Base-by-base conservation (phyloP, 441 rosid genomes). In the Adansonia gregorii region DNA sequence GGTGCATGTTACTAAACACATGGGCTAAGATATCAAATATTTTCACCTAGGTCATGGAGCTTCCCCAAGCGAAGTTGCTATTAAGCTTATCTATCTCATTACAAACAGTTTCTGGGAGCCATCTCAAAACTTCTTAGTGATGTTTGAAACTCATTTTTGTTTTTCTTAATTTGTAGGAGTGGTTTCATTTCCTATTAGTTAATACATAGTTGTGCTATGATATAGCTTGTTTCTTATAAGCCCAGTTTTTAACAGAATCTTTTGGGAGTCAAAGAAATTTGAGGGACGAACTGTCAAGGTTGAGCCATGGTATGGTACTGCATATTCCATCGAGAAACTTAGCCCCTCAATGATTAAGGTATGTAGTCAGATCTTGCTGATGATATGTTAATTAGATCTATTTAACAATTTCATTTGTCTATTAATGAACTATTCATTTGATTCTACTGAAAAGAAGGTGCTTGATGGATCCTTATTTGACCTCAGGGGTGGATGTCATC, bases 301-400 rank as follows among this genome's bases (percentile, higher is more conserved):
- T 72, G 99, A 95, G 85, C 99, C 98, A 69, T 95, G 97, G 97
- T 95, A 92, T 81, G 88, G 88, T 80, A 95, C 99, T 74, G 86
- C 93, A 65, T 92, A 90, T 84, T 87, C 90, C 61, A 51, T 90
- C 56, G 97, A 91, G 88, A 87, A 84, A 82, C 82, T 91, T 80
- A 83, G 82, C 0, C 59, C 83, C 79, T 72, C 79, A 68, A 74
- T 76, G 70, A 90, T 94, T 83, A 81, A 95, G 98, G 98, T 93
- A 69, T 63, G 89, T 58, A 52, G 75, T 81, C 78, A 58, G 51
- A 60, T 78, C 35, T 72, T 74, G 20, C 45, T 51, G 70, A 3
- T 74, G 17, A 73, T 72, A 31, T 6, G 46, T 79, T 81, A 60
- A 49, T 41, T 74, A 24, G 61, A 52, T 65, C 8, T 43, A 6